These are phyloP conservation scores for Lophiostoma macrostomum DNA, from an alignment of 495 filamentous ascomycete genomes.

Conservation along the genomic window DNA sequence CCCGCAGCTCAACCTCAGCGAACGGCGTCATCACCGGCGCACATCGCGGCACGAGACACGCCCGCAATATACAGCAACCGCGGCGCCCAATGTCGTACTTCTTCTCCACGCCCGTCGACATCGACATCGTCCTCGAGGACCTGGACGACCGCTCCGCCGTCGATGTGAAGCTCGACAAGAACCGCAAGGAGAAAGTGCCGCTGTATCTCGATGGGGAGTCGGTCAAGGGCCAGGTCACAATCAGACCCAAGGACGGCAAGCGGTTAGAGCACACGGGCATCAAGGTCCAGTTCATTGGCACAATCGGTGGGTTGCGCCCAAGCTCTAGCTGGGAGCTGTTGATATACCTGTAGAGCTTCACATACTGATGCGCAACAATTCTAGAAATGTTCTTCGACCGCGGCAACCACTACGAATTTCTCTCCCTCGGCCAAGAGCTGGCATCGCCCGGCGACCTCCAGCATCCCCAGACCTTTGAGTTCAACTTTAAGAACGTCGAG, in stretches of 20 bases:
- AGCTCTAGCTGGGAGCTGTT: too few species aligned
- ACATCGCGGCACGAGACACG: not conserved
- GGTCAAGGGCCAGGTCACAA: constrained; percentile 90
- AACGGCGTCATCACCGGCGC: not conserved
- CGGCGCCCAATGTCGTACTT: constrained; percentile 86
- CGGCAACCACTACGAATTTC: constrained; percentile 98
- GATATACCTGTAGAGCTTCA: constrained; percentile 94
- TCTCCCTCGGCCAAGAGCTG: constrained; percentile 91
- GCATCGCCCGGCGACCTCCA: constrained; percentile 95
- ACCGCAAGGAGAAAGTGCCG: constrained; percentile 89
- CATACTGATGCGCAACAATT: not conserved
- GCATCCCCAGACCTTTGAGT: constrained; percentile 97
- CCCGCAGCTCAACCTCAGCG: constrained; percentile 2
- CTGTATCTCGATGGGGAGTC: constrained; percentile 98
- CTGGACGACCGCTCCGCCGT: constrained; percentile 90
- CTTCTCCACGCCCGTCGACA: constrained; percentile 96
- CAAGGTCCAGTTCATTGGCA: constrained; percentile 99
- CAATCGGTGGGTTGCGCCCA: constrained; percentile 66
- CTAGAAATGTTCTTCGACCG: constrained; percentile 99
- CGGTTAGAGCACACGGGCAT: constrained; percentile 97
- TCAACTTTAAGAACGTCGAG: constrained; percentile 99
- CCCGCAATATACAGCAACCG: too few species aligned
- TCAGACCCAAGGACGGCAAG: constrained; percentile 97
- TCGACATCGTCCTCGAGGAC: constrained; percentile 96
- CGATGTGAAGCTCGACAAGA: constrained; percentile 97